phyloP scores from a whole-genome alignment of 306 rosid species.

The Trichosanthes truncata region DNA sequence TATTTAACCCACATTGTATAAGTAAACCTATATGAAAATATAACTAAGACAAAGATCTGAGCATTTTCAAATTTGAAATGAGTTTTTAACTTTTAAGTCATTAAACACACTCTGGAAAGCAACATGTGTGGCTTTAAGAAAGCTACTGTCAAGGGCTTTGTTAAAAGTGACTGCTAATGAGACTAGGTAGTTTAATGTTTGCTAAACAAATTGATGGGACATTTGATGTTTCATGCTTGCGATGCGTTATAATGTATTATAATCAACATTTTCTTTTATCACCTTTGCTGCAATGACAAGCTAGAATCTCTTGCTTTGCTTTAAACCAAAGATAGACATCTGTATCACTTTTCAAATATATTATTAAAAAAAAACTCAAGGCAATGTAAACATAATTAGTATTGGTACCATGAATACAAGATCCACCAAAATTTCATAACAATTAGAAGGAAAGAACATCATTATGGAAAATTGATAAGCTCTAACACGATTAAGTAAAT shows the following conservation, averaged over 20 bases:
- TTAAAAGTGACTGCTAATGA: slow-evolving; percentile 1
- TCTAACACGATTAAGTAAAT: slow-evolving; percentile 1
- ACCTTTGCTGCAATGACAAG: slow-evolving; percentile 12
- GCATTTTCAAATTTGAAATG: neutral
- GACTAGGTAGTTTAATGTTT: neutral
- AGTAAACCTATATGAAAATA: neutral
- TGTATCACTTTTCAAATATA: slow-evolving; percentile 1
- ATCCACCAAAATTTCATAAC: neutral
- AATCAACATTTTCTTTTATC: slow-evolving; percentile 1
- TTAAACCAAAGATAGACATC: slow-evolving; percentile 4
- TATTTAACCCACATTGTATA: neutral
- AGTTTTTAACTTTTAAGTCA: neutral
- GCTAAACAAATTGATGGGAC: slow-evolving; percentile 9
- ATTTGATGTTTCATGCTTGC: neutral
- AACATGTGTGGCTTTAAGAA: slow-evolving; percentile 4
- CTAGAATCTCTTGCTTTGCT: slow-evolving; percentile 11
- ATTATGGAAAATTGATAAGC: neutral
- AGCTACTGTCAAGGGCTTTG: neutral
- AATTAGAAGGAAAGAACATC: slow-evolving; percentile 1
- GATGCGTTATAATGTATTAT: neutral
- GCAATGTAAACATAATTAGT: neutral
- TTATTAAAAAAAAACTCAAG: neutral
- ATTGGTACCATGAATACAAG: slow-evolving; percentile 5
- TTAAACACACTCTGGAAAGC: neutral
- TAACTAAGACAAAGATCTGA: neutral